Evolutionary conservation across 2,329 filamentous ascomycete species (phyloP), one percentile per base, ranked within the genome.

Genomic region (Fusarium tanahbumbuense): DNA sequence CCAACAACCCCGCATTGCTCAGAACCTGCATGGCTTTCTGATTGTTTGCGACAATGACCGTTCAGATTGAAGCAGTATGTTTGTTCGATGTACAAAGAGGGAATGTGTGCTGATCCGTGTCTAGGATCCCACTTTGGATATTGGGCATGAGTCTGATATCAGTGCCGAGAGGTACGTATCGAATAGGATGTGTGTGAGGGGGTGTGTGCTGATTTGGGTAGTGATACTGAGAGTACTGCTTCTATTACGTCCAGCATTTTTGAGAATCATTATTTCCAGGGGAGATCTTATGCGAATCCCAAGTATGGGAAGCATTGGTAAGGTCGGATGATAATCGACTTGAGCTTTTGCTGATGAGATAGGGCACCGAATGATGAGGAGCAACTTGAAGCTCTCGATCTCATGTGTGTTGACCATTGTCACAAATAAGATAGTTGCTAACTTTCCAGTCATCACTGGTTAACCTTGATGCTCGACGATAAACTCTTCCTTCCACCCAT

Each of bases 241-340:
- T 75, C 72, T 10, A 73, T 74, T 5, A 67, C 72, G 0, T 75
- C 72, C 1, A 74, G 72, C 15, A 72, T 74, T 7, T 74, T 74
- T 11, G 72, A 74, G 37, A 46, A 55, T n/a, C 56, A 48, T 2
- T 68, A 73, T 27, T 74, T 74, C 1, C 66, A 74, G 10, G 70
- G 72, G 2, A 49, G 72, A 30, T 20, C 59, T 6, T 75, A 74
- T 27, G 72, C 72, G 1, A 74, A 74, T 15, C 72, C 72, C 0
- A 74, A 74, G 44, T 74, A 74, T 62, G 72, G 72, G n/a, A 66
- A 44, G n/a, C 68, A 72, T 44, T 74, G 72, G 72, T 71, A 49
- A 25, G 22, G n/a, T n/a, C 22, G 22, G 22, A 23, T 23, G 22
- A 23, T 23, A 23, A 23, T 23, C 22, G 22, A 23, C 22, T 23